Evolutionary conservation across 208 protist genomes (phyloP), one percentile per base, ranked within the genome.

Genomic region (Blastocrithidia nonstop): DNA sequence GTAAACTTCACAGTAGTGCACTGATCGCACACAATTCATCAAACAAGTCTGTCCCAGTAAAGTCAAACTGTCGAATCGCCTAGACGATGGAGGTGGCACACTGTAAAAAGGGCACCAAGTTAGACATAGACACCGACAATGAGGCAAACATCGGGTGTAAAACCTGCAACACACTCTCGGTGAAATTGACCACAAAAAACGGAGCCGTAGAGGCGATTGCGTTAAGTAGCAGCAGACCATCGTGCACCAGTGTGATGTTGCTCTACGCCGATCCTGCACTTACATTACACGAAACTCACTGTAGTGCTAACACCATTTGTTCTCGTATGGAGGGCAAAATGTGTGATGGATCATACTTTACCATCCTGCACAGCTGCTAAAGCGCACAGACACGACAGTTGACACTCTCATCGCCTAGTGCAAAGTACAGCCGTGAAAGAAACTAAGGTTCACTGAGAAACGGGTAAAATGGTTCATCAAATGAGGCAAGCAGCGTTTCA

Each of bases 371-470:
- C 1, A 92, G 61, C 57, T 82, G 75, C 53, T 76, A 66, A 1
- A 70, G 57, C 8, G 74, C 75, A 11, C 74, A 77, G 29, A 88
- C 66, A 11, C 72, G 77, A 58, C 82, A 92, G 33, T 69, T 55
- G 44, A 88, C 69, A 16, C 57, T 66, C 43, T 92, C 82, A 49
- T 92, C 82, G 19, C 82, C 82, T 44, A 92, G 66, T 22, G 72
- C 78, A 1, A 71, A 54, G 45, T 73, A 87, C 35, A 92, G 64
- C 4, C 65, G 63, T 20, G 73, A 66, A 23, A 92, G 56, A 41
- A 81, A 88, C 57, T 87, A 71, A 52, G 66, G 62, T 41, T 92
- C 82, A 54, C 72, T 84, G 11, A 92, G 57, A 57, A 74, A 92
- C 4, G 82, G 77, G 45, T 81, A 88, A 50, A 88, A 92, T n/a